Conservation (phyloP, 1,139 yeast genomes). For the Blastobotrys apis region DNA sequence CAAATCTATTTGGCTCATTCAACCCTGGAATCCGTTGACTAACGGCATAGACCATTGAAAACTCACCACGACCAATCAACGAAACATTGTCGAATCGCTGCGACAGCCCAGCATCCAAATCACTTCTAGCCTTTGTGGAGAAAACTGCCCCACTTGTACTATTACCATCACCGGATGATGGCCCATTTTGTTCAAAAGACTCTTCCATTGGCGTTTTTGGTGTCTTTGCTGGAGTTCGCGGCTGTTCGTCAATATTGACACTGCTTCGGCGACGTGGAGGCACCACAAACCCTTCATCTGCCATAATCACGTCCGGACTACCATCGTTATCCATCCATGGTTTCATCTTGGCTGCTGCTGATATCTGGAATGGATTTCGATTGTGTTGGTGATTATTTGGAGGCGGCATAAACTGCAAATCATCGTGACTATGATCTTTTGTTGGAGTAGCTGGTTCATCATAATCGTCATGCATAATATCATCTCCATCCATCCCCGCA, state of each 20-base stretch:
- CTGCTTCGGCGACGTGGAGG: constrained; percentile 3
- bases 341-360: neutral
- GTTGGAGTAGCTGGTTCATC: constrained; percentile 25
- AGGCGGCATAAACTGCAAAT: neutral
- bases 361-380: no score
- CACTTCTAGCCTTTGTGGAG: constrained; percentile 3
- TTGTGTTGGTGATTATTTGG: neutral
- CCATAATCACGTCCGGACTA: constrained; percentile 4
- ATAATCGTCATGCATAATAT: constrained; percentile 9
- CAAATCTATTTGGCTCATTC: constrained; percentile 43
- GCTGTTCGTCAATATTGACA: constrained; percentile 6
- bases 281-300: neutral
- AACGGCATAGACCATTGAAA: constrained; percentile 77
- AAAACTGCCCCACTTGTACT: no score
- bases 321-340: neutral
- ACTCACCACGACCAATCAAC: constrained; percentile 79
- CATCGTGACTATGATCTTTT: constrained; percentile 16
- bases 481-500: constrained; percentile 3
- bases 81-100: constrained; percentile 69
- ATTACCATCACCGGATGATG: neutral
- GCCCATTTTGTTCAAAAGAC: constrained; percentile 18
- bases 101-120: constrained; percentile 51
- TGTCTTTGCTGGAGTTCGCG: constrained; percentile 29
- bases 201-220: constrained; percentile 13
- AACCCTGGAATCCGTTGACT: constrained; percentile 14